Base-by-base conservation (phyloP, 176 grass and related monocot species). In the Pharus latifolius region DNA sequence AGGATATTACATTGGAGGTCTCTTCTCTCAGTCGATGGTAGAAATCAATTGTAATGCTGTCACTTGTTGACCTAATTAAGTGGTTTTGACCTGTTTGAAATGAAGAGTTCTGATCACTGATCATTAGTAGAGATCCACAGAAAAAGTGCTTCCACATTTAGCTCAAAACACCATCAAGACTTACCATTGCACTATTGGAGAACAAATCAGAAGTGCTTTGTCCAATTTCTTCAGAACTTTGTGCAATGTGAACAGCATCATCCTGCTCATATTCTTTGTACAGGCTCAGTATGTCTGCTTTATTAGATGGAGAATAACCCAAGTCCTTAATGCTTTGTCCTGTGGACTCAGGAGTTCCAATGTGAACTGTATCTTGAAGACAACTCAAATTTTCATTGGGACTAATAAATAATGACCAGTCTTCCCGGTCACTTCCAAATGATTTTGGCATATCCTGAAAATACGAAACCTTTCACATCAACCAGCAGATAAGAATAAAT, bases 61-160 rank as follows among this genome's bases (percentile, higher is more conserved):
- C 41, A 14, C 49, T 49, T 65, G 71, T 19, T 51, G 77, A 86
- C 19, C 54, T 71, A 51, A 63, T 65, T 22, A 77, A 71, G 51
- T 80, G 49, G 16, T 35, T 81, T 75, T 76, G 57, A 50, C 76
- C 83, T 81, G 83, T 81, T 86, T 75, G 38, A 81, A 65, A 65
- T 25, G 83, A 86, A 76, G 83, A 86, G 12, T 71, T 71, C 77
- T 86, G 65, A 81, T 86, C 71, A 76, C 83, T 65, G 72, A 58
- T 44, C 57, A 71, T 86, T 86, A 86, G 83, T 69, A 31, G 17
- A 57, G 31, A 34, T 70, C 19, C 0, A 31, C 63, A 64, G 33
- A 52, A 30, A 63, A 58, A 19, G 74, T 10, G 10, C 47, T 15
- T 28, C 32, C 20, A 47, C 0, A 0, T 23, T 41, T 40, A 76